Conservation (phyloP, 2,329 filamentous ascomycete species). For the Cladosporium sp. region DNA sequence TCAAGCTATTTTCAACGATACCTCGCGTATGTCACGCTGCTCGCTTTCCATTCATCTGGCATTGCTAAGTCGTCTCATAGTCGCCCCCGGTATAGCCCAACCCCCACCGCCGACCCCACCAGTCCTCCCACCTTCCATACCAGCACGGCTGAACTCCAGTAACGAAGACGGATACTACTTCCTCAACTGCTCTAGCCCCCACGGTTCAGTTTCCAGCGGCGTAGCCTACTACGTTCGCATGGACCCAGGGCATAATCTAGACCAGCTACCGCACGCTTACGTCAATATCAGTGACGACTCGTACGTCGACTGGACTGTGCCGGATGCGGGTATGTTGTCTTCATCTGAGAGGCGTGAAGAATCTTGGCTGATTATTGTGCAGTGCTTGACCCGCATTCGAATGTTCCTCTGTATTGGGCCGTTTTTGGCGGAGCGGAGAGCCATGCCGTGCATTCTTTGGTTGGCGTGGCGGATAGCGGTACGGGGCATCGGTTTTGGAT, state of each 20-base stretch:
- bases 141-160: background rate
- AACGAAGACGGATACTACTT: slow-evolving; percentile 1
- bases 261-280: background rate
- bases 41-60: too few species aligned
- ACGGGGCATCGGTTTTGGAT: background rate
- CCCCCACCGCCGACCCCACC: background rate
- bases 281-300: background rate
- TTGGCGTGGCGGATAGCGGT: background rate
- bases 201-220: background rate
- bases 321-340: background rate
- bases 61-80: background rate
- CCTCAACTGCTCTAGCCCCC: background rate
- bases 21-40: background rate
- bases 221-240: background rate
- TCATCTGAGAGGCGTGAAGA: too few species aligned
- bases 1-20: background rate
- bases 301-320: background rate
- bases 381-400: background rate
- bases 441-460: background rate
- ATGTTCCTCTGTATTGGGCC: background rate
- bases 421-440: background rate
- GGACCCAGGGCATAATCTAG: background rate
- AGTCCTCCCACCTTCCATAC: background rate
- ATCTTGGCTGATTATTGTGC: too few species aligned
- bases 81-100: background rate